Percentiles rank a stretch among this genome's conserved stretches.
Conservation (phyloP, 805 yeast genomes). For the Kazachstania psychrophila region DNA sequence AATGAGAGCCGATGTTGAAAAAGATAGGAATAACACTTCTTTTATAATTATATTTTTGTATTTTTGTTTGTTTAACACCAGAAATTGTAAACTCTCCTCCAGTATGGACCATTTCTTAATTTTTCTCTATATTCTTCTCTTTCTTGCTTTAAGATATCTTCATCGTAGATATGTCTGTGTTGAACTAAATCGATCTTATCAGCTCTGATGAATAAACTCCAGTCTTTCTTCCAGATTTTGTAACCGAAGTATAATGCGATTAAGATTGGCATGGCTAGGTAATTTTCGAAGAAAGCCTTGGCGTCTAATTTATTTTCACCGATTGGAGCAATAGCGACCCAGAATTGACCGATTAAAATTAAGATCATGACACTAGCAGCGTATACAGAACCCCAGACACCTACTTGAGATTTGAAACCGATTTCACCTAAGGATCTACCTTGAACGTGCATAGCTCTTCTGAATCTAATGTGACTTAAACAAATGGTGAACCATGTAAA, state of each 20-base stretch:
- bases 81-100: constrained; percentile 23
- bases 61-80: constrained; percentile 22
- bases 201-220: constrained; percentile 29
- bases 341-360: constrained; percentile 51
- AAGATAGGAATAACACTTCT: not conserved
- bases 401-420: constrained; percentile 44
- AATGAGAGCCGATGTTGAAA: not conserved
- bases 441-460: constrained; percentile 48
- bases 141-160: constrained; percentile 28
- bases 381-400: constrained; percentile 44
- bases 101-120: constrained; percentile 22
- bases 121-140: constrained; percentile 24
- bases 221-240: constrained; percentile 39
- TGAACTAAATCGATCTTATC: constrained; percentile 25
- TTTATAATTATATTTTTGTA: not conserved
- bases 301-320: constrained; percentile 31
- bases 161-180: constrained; percentile 28
- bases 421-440: constrained; percentile 43
- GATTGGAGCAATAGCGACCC: constrained; percentile 57
- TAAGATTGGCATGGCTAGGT: constrained; percentile 40
- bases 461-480: constrained; percentile 47
- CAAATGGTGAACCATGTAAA: constrained; percentile 57
- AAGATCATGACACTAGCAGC: constrained; percentile 42
- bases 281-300: constrained; percentile 36
- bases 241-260: constrained; percentile 36